Evolutionary conservation across 1,284 basidiomycete genomes (phyloP).

Genomic region (Cutaneotrichosporon mucoides): DNA sequence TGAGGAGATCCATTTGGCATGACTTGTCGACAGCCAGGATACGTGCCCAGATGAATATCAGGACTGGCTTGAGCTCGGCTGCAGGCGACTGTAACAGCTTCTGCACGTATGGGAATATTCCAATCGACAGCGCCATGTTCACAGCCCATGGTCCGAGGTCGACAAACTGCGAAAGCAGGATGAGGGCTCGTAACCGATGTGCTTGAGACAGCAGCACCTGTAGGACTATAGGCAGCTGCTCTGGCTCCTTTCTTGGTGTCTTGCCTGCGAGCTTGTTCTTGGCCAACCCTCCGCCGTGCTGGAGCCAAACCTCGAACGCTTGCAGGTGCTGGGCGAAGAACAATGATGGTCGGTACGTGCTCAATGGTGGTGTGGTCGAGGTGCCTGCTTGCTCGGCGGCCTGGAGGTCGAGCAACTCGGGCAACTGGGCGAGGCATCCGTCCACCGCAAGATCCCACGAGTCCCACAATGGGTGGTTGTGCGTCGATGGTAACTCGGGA

Average conservation of each 20-base stretch:
- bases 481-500: constrained; percentile 86
- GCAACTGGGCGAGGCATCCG: constrained; percentile 88
- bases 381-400: constrained; percentile 49
- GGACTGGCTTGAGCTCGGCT: constrained; percentile 90
- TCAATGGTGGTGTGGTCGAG: constrained; percentile 37
- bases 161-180: constrained; percentile 94
- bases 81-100: constrained; percentile 93
- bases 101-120: constrained; percentile 98
- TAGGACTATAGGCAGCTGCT: constrained; percentile 94
- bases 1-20: constrained; percentile 86
- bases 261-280: constrained; percentile 18
- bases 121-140: constrained; percentile 92
- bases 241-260: constrained; percentile 54
- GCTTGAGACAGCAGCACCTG: constrained; percentile 96
- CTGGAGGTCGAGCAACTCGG: constrained; percentile 67
- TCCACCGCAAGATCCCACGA: constrained; percentile 98
- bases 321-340: constrained; percentile 97
- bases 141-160: constrained; percentile 99
- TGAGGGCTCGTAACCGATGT: constrained; percentile 89
- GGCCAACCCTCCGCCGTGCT: constrained; percentile 62
- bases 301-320: constrained; percentile 98
- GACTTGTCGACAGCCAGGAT: constrained; percentile 92
- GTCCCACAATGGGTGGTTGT: constrained; percentile 93
- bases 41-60: constrained; percentile 98
- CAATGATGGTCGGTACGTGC: constrained; percentile 74